Conservation (phyloP, 2,329 filamentous ascomycete species). For the Exserohilum turcica region DNA sequence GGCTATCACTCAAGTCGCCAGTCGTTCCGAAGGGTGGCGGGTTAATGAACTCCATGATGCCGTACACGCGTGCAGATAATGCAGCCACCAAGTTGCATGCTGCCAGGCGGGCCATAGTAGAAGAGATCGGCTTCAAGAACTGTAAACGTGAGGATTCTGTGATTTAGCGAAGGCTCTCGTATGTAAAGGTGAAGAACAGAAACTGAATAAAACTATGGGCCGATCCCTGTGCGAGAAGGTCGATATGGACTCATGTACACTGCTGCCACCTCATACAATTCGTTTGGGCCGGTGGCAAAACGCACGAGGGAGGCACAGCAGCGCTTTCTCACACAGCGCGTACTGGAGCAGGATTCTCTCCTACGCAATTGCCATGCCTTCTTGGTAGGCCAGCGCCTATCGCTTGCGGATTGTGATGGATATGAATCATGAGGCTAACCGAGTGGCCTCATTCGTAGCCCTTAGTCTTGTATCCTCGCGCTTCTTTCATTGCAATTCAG, state of each 20-base stretch:
- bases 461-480: not conserved
- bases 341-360: not conserved
- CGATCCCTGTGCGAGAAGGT: not conserved
- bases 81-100: not conserved
- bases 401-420: not conserved
- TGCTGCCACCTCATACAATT: not conserved
- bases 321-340: not conserved
- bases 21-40: not conserved
- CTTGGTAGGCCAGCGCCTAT: not conserved
- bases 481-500: not conserved
- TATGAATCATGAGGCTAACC: not conserved
- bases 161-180: not conserved
- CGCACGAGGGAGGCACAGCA: not conserved
- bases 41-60: slow-evolving; percentile 7
- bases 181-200: not conserved
- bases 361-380: not conserved
- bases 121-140: not conserved
- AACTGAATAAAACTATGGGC: not conserved
- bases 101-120: not conserved
- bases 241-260: not conserved
- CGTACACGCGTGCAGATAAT: not conserved
- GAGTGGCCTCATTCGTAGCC: not conserved
- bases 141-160: not conserved
- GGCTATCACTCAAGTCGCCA: not conserved
- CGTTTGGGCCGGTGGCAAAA: not conserved